Conservation (phyloP, 2,329 filamentous ascomycete genomes). For the Neurospora sp. region DNA sequence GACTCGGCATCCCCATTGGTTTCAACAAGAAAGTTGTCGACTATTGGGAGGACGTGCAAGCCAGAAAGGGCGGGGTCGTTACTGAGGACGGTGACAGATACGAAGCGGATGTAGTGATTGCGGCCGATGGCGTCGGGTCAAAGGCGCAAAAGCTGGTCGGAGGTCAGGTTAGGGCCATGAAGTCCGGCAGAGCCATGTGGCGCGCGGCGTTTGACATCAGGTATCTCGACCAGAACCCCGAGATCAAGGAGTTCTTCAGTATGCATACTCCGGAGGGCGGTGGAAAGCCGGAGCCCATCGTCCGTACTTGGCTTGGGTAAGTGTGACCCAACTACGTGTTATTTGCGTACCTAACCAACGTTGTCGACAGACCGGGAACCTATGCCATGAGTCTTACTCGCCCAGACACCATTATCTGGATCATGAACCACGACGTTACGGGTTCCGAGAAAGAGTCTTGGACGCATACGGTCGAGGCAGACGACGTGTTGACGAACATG, state of each 20-base stretch:
- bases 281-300: slow-evolving; percentile 24
- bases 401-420: slow-evolving; percentile 26
- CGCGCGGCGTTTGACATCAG: slow-evolving; percentile 31
- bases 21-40: slow-evolving; percentile 21
- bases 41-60: slow-evolving; percentile 26
- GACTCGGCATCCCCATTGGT: slow-evolving; percentile 20
- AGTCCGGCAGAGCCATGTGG: slow-evolving; percentile 34
- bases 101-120: slow-evolving; percentile 37
- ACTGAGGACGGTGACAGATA: slow-evolving; percentile 39
- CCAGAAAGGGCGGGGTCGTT: slow-evolving; percentile 34
- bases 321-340: slow-evolving; percentile 13
- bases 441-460: slow-evolving; percentile 28
- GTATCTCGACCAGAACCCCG: slow-evolving; percentile 30
- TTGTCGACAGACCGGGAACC: slow-evolving; percentile 28
- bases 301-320: slow-evolving; percentile 37
- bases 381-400: slow-evolving; percentile 26
- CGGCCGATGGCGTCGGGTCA: slow-evolving; percentile 37
- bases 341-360: slow-evolving; percentile 13
- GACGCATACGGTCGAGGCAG: slow-evolving; percentile 25
- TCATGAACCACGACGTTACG: slow-evolving; percentile 30
- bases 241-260: slow-evolving; percentile 30
- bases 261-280: slow-evolving; percentile 20
- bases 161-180: slow-evolving; percentile 31
- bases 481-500: slow-evolving; percentile 28
- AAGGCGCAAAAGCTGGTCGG: slow-evolving; percentile 34